Conservation (phyloP, 257 asterid species). For the Nicotiana benthamiana region DNA sequence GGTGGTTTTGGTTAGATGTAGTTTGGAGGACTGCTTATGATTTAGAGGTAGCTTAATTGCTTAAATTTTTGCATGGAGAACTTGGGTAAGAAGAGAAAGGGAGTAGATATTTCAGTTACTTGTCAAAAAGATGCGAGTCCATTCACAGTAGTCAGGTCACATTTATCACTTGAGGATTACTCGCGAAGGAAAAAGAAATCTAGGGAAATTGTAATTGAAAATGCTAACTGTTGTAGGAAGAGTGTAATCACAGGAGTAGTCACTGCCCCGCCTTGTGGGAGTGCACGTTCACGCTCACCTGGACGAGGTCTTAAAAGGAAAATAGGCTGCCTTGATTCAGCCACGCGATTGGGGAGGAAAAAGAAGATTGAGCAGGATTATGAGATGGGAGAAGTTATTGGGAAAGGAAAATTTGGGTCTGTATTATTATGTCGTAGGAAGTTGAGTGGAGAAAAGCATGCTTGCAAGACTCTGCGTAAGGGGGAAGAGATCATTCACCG, state of each 20-base stretch:
- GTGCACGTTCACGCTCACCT: slow-evolving; percentile 35
- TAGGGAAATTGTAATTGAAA: slow-evolving; percentile 44
- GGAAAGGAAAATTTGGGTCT: slow-evolving; percentile 76
- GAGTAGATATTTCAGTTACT: slow-evolving; percentile 22
- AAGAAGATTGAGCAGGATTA: slow-evolving; percentile 75
- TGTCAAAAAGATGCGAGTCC: slow-evolving; percentile 13
- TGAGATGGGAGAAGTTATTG: slow-evolving; percentile 47
- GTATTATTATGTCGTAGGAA: slow-evolving; percentile 59
- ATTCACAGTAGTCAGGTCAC: slow-evolving; percentile 38
- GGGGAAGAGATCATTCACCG: slow-evolving; percentile 87
- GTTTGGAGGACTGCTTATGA: slow-evolving; percentile 7
- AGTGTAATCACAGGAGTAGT: slow-evolving; percentile 54
- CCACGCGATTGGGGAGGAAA: slow-evolving; percentile 73
- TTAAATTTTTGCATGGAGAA: slow-evolving; percentile 21
- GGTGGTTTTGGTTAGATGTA: slow-evolving; percentile 11
- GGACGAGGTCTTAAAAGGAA: slow-evolving; percentile 82
- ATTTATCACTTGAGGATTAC: slow-evolving; percentile 62
- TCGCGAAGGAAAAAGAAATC: slow-evolving; percentile 69
- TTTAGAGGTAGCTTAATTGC: background rate
- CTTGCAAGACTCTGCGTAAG: slow-evolving; percentile 70
- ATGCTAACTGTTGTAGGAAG: slow-evolving; percentile 28
- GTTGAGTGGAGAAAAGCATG: slow-evolving; percentile 62
- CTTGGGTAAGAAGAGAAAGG: slow-evolving; percentile 75
- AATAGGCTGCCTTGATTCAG: slow-evolving; percentile 79
- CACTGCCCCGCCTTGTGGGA: slow-evolving; percentile 76